Conservation (phyloP, 75 land plant species). For the Cryptomeria japonica region DNA sequence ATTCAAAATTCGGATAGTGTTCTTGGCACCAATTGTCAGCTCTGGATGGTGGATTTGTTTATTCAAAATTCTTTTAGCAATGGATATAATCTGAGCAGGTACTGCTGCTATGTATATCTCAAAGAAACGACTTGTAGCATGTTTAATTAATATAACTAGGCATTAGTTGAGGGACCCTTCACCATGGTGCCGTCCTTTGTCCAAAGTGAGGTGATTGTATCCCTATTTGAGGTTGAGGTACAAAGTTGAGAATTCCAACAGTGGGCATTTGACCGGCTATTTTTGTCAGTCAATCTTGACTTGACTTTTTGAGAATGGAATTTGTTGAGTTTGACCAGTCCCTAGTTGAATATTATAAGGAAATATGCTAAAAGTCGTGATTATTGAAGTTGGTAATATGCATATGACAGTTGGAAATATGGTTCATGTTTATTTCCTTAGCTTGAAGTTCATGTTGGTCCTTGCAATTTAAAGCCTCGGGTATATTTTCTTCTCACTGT, state of each 20-base stretch:
- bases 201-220: neutral
- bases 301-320: neutral
- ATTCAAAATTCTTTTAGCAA: slow-evolving; percentile 1
- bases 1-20: neutral
- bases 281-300: neutral
- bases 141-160: neutral
- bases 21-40: neutral
- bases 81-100: neutral
- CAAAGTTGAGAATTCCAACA: neutral
- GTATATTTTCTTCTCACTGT: neutral
- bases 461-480: neutral
- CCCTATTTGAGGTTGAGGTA: neutral
- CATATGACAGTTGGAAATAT: neutral
- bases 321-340: neutral
- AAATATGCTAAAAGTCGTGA: neutral
- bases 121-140: neutral
- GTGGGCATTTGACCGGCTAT: neutral
- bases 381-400: neutral
- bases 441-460: neutral
- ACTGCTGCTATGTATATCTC: neutral
- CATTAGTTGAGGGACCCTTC: neutral
- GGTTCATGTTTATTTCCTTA: neutral
- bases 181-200: neutral
- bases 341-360: neutral
- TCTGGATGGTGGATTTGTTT: neutral